Evolutionary conservation across 1,284 basidiomycete genomes (phyloP).

Genomic region (Neolentinus lepideus): DNA sequence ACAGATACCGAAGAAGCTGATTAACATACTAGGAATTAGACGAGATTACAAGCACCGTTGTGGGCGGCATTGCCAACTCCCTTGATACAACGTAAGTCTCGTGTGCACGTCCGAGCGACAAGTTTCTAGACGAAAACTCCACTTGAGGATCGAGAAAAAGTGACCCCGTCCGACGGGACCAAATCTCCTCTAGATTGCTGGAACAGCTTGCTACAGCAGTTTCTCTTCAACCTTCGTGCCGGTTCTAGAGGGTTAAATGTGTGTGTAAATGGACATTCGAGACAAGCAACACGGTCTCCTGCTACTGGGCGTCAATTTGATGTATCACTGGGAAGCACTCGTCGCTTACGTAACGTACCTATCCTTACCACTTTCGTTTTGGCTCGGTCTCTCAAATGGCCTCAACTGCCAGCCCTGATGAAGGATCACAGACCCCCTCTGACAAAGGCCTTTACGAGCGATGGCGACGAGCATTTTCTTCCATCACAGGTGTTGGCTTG

Average conservation of each 20-base stretch:
- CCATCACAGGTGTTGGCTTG: slow-evolving; percentile 51
- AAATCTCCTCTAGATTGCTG: too few relatives aligned
- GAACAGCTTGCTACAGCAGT: too few relatives aligned
- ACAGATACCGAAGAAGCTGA: neutral
- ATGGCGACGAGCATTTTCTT: slow-evolving; percentile 48
- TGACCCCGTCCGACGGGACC: too few relatives aligned
- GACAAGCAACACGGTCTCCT: too few relatives aligned
- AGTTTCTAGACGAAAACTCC: too few relatives aligned
- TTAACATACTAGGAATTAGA: neutral
- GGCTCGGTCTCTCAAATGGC: neutral
- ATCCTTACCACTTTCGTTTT: neutral
- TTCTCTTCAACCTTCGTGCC: too few relatives aligned
- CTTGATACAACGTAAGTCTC: neutral
- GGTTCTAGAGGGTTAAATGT: too few relatives aligned
- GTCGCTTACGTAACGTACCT: neutral
- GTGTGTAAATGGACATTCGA: too few relatives aligned
- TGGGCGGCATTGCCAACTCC: neutral
- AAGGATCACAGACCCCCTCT: neutral
- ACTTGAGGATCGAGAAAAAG: too few relatives aligned
- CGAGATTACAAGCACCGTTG: neutral
- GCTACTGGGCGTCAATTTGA: neutral
- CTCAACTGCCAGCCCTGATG: neutral
- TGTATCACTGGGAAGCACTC: neutral
- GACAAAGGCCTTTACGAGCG: slow-evolving; percentile 34
- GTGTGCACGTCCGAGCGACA: too few relatives aligned